Conservation (phyloP, 2,329 filamentous ascomycete species). For the Sporothrix pseudoabietina region DNA sequence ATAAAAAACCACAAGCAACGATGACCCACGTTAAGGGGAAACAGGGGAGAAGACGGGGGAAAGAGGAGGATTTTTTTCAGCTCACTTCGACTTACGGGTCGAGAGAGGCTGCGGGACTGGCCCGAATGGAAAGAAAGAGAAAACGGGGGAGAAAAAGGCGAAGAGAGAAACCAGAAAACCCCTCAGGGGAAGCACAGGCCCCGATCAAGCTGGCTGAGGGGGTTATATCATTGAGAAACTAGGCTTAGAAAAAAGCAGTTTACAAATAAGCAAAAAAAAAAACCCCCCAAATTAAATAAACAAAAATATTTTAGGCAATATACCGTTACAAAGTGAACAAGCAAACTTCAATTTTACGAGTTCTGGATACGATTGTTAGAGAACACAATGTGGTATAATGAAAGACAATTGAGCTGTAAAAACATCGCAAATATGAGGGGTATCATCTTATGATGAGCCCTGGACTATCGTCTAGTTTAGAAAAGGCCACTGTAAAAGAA, state of each 20-base stretch:
- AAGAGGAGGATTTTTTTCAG: slow-evolving; percentile 22
- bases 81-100: not conserved
- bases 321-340: not conserved
- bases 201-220: slow-evolving; percentile 12
- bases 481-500: not conserved
- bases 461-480: not conserved
- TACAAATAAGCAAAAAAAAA: slow-evolving; percentile 13
- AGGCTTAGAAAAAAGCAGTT: slow-evolving; percentile 11
- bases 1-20: slow-evolving; percentile 19
- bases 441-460: not conserved
- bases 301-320: not conserved
- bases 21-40: slow-evolving; percentile 14
- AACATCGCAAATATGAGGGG: not conserved
- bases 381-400: not conserved
- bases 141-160: not conserved
- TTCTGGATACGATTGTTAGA: not conserved
- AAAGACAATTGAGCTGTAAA: not conserved
- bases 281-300: not conserved
- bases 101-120: slow-evolving; percentile 18
- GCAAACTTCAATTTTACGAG: not conserved
- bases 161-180: slow-evolving; percentile 1
- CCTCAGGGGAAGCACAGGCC: slow-evolving; percentile 14
- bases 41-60: not conserved
- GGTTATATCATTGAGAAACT: not conserved
- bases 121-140: not conserved